phyloP scores from a whole-genome alignment of 441 rosid species.

The Codiaeum variegatum region DNA sequence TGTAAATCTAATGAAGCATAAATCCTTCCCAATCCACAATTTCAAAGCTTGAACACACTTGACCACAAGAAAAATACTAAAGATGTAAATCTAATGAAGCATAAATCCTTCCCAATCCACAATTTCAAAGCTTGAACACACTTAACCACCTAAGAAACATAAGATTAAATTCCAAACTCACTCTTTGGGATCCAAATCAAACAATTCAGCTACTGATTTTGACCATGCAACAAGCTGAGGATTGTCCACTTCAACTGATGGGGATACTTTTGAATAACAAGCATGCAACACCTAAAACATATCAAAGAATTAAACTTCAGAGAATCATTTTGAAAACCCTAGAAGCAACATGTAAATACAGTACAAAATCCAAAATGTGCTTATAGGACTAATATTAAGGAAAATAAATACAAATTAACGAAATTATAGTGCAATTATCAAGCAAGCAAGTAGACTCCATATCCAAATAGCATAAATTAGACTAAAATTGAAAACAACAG shows the following conservation, averaged over 20 bases:
- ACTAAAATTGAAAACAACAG: neutral
- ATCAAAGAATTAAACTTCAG: neutral
- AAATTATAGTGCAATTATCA: neutral
- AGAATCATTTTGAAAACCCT: slow-evolving; percentile 8
- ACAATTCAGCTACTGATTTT: slow-evolving; percentile 68
- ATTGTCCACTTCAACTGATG: slow-evolving; percentile 80
- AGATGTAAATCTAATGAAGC: neutral
- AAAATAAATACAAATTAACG: neutral
- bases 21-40: neutral
- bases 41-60: neutral
- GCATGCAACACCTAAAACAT: slow-evolving; percentile 66
- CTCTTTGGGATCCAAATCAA: slow-evolving; percentile 90
- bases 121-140: neutral
- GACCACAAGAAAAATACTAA: neutral
- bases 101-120: neutral
- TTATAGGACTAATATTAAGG: too few species aligned
- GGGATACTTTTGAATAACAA: slow-evolving; percentile 80
- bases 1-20: neutral
- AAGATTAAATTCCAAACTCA: slow-evolving; percentile 35
- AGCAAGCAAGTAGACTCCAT: neutral
- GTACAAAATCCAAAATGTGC: neutral
- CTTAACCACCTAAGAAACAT: neutral
- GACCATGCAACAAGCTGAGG: slow-evolving; percentile 97
- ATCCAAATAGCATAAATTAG: neutral
- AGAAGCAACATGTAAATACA: neutral